Percentiles rank a stretch among this genome's conserved stretches.
These are phyloP conservation scores for Bolboschoenus planiculmis DNA, from an alignment of 176 grass and related monocot genomes.

Conservation along the genomic window DNA sequence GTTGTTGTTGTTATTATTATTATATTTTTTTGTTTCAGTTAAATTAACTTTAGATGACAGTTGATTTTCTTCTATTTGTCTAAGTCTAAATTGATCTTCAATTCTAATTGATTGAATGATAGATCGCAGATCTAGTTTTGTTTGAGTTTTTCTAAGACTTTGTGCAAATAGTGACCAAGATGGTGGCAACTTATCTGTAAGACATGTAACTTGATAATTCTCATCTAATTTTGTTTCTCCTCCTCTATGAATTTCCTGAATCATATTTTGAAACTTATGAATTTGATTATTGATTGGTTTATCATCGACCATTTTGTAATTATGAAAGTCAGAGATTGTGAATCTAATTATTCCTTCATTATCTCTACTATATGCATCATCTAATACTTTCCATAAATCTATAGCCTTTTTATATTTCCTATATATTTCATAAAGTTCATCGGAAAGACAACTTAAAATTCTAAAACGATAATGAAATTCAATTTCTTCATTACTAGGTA, in stretches of 20 bases:
- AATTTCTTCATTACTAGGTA: neutral
- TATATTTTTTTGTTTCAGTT: no score
- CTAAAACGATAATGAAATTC: conserved; percentile 10
- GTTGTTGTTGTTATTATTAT: neutral
- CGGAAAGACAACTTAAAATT: neutral
- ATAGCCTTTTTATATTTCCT: conserved; percentile 10
- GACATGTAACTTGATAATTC: neutral
- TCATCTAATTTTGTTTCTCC: neutral
- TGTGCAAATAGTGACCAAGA: neutral
- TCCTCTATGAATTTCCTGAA: conserved; percentile 5
- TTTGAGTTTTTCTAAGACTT: conserved; percentile 2
- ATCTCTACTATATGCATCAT: conserved; percentile 21
- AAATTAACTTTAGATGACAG: neutral
- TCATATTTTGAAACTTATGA: conserved; percentile 10
- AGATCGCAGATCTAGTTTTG: neutral
- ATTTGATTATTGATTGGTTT: conserved; percentile 8
- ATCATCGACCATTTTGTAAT: conserved; percentile 3
- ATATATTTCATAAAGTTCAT: conserved; percentile 29
- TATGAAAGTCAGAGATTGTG: conserved; percentile 4
- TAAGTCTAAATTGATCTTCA: neutral
- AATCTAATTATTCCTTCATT: conserved; percentile 8
- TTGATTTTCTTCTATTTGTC: neutral
- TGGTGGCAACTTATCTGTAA: neutral
- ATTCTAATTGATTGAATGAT: neutral
- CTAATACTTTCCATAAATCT: neutral